Percentiles rank a stretch among this genome's conserved stretches.
These are phyloP conservation scores for Begonia loranthoides DNA, from an alignment of 306 rosid genomes.

Conservation along the genomic window DNA sequence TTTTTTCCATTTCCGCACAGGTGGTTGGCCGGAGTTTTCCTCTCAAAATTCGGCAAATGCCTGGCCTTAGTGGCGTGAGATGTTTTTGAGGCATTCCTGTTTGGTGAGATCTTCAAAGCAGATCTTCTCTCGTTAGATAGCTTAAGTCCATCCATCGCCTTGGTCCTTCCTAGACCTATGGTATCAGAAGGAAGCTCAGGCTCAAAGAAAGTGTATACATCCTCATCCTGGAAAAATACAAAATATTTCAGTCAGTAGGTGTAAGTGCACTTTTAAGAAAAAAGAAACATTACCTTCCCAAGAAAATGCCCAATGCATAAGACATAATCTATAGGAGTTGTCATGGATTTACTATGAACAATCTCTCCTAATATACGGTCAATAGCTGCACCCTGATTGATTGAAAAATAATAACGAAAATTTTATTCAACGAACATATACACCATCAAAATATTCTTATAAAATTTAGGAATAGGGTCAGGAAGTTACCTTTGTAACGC, in stretches of 20 bases:
- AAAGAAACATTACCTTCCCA: constrained; percentile 41
- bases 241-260: neutral
- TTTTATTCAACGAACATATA: no score
- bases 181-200: constrained; percentile 57
- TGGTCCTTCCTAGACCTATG: constrained; percentile 33
- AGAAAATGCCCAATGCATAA: constrained; percentile 90
- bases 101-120: constrained; percentile 26
- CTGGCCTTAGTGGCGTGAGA: constrained; percentile 37
- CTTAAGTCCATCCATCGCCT: constrained; percentile 42
- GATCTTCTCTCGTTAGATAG: constrained; percentile 41
- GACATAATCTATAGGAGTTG: constrained; percentile 78
- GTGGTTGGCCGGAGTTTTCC: constrained; percentile 31
- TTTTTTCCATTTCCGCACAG: constrained; percentile 19
- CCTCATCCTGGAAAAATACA: constrained; percentile 72
- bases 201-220: constrained; percentile 81
- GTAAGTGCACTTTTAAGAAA: no score
- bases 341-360: constrained; percentile 88
- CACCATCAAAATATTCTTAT: neutral
- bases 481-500: constrained; percentile 70
- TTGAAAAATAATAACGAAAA: neutral
- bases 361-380: constrained; percentile 96
- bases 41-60: constrained; percentile 27
- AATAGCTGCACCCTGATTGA: constrained; percentile 82
- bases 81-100: constrained; percentile 35
- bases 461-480: neutral